Conservation (phyloP, 2,329 filamentous ascomycete species). For the Cladosporium sphaerospermum region DNA sequence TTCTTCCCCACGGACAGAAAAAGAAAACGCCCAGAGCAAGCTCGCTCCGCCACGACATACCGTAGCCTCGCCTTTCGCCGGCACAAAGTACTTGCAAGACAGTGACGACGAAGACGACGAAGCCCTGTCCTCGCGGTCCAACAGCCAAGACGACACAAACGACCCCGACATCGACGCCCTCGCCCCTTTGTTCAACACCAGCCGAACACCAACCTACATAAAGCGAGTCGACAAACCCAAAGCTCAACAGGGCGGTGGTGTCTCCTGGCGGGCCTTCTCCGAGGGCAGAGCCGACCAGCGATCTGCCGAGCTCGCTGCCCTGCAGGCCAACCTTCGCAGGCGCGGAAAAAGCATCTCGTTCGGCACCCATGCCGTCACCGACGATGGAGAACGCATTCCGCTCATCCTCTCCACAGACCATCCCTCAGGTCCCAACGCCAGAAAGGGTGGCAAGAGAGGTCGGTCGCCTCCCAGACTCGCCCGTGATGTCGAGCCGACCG, state of each 20-base stretch:
- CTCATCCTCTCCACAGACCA: conserved; percentile 16
- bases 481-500: conserved; percentile 22
- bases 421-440: conserved; percentile 15
- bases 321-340: conserved; percentile 26
- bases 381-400: conserved; percentile 28
- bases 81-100: conserved; percentile 32
- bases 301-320: conserved; percentile 28
- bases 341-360: conserved; percentile 31
- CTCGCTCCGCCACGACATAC: conserved; percentile 24
- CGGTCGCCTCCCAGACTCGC: conserved; percentile 26
- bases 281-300: conserved; percentile 28
- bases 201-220: conserved; percentile 14
- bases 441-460: conserved; percentile 13
- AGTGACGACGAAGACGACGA: conserved; percentile 27
- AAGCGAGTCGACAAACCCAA: conserved; percentile 28
- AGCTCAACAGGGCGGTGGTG: conserved; percentile 24
- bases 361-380: conserved; percentile 27
- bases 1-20: conserved; percentile 20
- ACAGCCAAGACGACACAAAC: conserved; percentile 21
- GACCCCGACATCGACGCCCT: conserved; percentile 7
- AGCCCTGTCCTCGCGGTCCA: conserved; percentile 24
- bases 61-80: conserved; percentile 30
- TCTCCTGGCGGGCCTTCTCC: conserved; percentile 32
- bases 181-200: conserved; percentile 8
- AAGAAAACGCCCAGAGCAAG: conserved; percentile 15